Evolutionary conservation across 495 filamentous ascomycete species (phyloP).

Genomic region (Trichocladium antarcticum): DNA sequence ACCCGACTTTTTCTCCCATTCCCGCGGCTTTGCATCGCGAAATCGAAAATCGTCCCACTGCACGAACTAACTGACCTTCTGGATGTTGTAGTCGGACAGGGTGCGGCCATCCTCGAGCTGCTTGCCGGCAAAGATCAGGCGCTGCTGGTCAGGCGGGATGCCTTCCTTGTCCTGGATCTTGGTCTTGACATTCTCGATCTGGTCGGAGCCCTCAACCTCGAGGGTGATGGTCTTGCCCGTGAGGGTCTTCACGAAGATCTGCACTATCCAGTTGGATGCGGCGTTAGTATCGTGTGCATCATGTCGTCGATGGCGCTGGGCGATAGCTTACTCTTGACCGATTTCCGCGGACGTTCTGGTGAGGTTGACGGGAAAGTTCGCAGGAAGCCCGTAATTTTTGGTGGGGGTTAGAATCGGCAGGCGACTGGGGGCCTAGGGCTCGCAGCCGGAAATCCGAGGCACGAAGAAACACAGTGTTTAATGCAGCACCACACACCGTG

Average conservation of each 20-base stretch:
- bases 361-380: conserved; percentile 23
- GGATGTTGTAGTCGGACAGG: conserved; percentile 98
- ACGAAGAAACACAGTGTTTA: not conserved
- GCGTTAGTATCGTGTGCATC: conserved; percentile 28
- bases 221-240: conserved; percentile 99
- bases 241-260: conserved; percentile 92
- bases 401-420: conserved; percentile 25
- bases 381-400: conserved; percentile 20
- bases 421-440: conserved; percentile 11
- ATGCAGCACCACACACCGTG: not conserved
- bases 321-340: conserved; percentile 32
- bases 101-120: conserved; percentile 99
- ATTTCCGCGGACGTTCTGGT: conserved; percentile 24
- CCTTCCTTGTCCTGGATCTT: conserved; percentile 99
- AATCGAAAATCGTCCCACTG: conserved; percentile 1
- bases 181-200: conserved; percentile 95
- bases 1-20: not conserved
- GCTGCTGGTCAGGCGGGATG: conserved; percentile 98
- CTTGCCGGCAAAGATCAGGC: conserved; percentile 99
- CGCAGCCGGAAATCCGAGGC: conserved; percentile 7
- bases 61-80: conserved; percentile 68
- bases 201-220: conserved; percentile 97
- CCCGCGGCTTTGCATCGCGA: not conserved
- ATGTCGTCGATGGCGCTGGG: not conserved
- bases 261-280: conserved; percentile 15